phyloP scores from a whole-genome alignment of 257 asterid species.

The Fraxinus anomala region DNA sequence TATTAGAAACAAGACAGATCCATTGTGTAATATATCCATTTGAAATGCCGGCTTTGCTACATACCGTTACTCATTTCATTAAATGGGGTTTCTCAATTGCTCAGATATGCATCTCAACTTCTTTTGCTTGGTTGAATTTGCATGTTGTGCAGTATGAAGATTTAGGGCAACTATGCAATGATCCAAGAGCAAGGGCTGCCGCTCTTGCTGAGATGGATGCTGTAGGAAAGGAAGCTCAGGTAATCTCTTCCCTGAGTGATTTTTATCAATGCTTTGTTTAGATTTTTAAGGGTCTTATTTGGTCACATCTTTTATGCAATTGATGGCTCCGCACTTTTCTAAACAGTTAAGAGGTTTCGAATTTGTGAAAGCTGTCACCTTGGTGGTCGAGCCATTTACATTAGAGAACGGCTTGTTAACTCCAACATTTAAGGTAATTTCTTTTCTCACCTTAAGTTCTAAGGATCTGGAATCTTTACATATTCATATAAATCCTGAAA shows the following conservation, averaged over 20 bases:
- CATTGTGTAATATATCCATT: neutral
- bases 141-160: constrained; percentile 55
- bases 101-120: constrained; percentile 16
- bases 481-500: too few relatives aligned
- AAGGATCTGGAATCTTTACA: neutral
- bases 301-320: constrained; percentile 2
- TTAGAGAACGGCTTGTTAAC: constrained; percentile 80
- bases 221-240: constrained; percentile 87
- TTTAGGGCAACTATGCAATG: constrained; percentile 68
- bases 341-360: constrained; percentile 85
- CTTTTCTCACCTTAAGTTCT: neutral
- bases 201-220: constrained; percentile 94
- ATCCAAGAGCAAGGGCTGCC: constrained; percentile 78
- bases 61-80: neutral
- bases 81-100: constrained; percentile 1
- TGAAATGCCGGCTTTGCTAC: neutral
- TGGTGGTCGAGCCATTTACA: constrained; percentile 81
- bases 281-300: neutral
- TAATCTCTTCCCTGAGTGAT: constrained; percentile 20
- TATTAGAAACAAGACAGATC: neutral
- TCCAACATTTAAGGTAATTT: constrained; percentile 85
- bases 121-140: constrained; percentile 8
- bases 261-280: neutral
- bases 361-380: constrained; percentile 76
- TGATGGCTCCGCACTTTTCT: constrained; percentile 17